Percentiles rank a stretch among this genome's conserved stretches.
phyloP scores from a whole-genome alignment of 345 rosid genomes.

The Rubroshorea leprosula region DNA sequence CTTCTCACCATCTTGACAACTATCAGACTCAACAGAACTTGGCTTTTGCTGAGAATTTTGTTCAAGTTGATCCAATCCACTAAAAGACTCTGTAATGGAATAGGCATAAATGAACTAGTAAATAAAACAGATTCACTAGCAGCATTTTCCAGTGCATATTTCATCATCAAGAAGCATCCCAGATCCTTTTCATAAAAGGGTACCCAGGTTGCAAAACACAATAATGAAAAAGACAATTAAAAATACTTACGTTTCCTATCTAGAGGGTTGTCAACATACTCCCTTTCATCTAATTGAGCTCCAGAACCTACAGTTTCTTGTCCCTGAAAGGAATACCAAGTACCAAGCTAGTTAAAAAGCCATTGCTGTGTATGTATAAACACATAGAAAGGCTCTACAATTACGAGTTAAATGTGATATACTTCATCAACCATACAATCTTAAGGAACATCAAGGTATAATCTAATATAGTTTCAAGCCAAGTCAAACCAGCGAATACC shows the following conservation, averaged over 20 bases:
- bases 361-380: not conserved
- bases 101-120: not conserved
- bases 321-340: conserved; percentile 25
- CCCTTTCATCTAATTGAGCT: conserved; percentile 40
- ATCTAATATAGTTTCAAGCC: not conserved
- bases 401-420: not conserved
- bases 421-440: not conserved
- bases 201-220: not conserved
- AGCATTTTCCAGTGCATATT: conserved; percentile 1
- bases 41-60: conserved; percentile 30
- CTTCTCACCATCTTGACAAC: conserved; percentile 71
- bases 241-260: conserved; percentile 59
- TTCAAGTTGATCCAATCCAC: conserved; percentile 53
- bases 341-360: conserved; percentile 6
- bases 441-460: no score
- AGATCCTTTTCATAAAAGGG: not conserved
- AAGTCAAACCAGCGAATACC: conserved; percentile 31
- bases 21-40: conserved; percentile 47
- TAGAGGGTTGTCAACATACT: conserved; percentile 26
- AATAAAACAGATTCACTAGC: not conserved
- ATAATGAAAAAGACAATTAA: conserved; percentile 2
- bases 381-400: not conserved
- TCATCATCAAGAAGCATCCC: not conserved
- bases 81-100: conserved; percentile 43
- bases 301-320: conserved; percentile 35